Evolutionary conservation across 345 rosid species (phyloP), one percentile per base, ranked within the genome.

Genomic region (Pistacia atlantica): DNA sequence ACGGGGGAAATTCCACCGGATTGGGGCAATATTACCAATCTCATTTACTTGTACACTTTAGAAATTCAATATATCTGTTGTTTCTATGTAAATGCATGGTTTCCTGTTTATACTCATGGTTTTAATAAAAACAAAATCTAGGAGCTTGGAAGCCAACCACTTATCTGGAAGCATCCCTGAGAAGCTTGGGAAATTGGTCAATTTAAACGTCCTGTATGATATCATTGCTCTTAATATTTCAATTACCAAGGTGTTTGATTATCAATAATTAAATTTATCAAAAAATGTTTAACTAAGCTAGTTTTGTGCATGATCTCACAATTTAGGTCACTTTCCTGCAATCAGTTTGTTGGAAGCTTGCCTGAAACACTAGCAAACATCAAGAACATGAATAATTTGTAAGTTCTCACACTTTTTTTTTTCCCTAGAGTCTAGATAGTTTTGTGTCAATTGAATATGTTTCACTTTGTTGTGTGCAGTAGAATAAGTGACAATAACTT

Each of bases 401-500:
- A 86, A 74, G 86, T 80, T 6, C 11, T 57, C 77, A 55, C 57
- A 13, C 51, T 46, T 5, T 33, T 58, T 54, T 72, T 77, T 17
- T 13, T 7, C 25, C 10, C n/a, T 4, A 38, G 1, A 14, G 42
- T 62, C 18, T 22, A 13, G 10, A 33, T 13, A 7, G 42, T 62
- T 62, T 33, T 28, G 37, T 7, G 6, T 62, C 38, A 61, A 33
- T 38, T 12, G 9, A 17, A 12, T 13, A 62, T 8, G 6, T 0
- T 62, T 13, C 18, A 3, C 5, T 28, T 31, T 31, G 11, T 66
- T 54, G 11, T 31, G n/a, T 82, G 88, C 91, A 90, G 95, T 16
- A 81, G 90, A 79, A 85, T 90, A 71, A 89, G 84, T 71, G 95
- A 90, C 75, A 90, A 89, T 81, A 86, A 77, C 65, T 84, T 90